Evolutionary conservation across 768 basidiomycete species (phyloP).

Genomic region (Leccinum variicolor): DNA sequence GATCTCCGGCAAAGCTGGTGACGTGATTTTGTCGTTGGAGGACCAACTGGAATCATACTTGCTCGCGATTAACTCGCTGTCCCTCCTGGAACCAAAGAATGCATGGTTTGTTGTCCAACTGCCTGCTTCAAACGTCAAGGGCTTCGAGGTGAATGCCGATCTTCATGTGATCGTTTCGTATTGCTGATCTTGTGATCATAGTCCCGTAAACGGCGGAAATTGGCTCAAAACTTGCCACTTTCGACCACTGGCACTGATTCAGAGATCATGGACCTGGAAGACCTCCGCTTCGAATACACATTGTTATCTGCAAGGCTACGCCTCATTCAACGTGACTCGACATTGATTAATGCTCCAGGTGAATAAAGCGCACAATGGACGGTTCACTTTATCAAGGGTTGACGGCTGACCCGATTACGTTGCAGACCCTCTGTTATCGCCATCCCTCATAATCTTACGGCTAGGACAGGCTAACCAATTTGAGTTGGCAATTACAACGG

Average conservation of each 20-base stretch:
- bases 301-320: conserved; percentile 76
- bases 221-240: conserved; percentile 76
- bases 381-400: conserved; percentile 8
- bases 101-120: conserved; percentile 79
- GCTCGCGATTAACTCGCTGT: conserved; percentile 85
- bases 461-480: conserved; percentile 78
- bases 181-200: conserved; percentile 32
- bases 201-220: conserved; percentile 67
- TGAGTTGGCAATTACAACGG: conserved; percentile 74
- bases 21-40: conserved; percentile 48
- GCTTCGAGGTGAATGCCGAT: conserved; percentile 41
- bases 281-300: conserved; percentile 77
- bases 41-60: conserved; percentile 78
- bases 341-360: conserved; percentile 64
- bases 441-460: conserved; percentile 67
- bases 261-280: conserved; percentile 75
- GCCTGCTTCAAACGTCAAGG: conserved; percentile 42
- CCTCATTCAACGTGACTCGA: conserved; percentile 65
- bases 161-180: conserved; percentile 12
- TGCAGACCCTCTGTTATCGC: conserved; percentile 52
- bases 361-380: conserved; percentile 23
- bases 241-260: conserved; percentile 60
- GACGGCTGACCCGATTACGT: conserved; percentile 22
- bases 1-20: conserved; percentile 31
- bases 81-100: conserved; percentile 73